Base-by-base conservation (phyloP, 108 stramenopile genomes). In the Pseudonitzschia delicatissima region DNA sequence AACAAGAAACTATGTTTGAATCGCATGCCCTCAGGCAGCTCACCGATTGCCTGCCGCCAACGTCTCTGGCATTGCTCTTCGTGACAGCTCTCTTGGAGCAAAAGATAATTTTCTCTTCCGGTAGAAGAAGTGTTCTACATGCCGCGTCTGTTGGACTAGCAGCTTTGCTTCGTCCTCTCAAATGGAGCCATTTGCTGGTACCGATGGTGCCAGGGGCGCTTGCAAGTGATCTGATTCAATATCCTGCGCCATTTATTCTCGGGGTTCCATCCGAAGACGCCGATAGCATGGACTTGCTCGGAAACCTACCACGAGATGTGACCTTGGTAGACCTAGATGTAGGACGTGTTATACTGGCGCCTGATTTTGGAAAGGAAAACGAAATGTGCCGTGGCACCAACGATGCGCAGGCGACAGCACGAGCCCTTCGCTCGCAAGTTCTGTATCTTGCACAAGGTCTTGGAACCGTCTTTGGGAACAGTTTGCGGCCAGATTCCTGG, bases 311-410 rank as follows among this genome's bases (percentile, higher is more conserved):
- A 27, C 49, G 71, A 25, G 92, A 93, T 73, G 84, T 93, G 2
- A 90, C 89, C 6, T 49, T 93, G 71, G 88, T 93, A n/a, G 89
- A 93, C 64, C 68, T 93, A 72, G 92, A 93, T 62, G 86, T 89
- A n/a, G 92, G 92, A 0, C 69, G 89, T 42, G 92, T 93, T 1
- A 93, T 93, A 42, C 65, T 93, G 64, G 88, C 92, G 35, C 76
- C 87, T 44, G 62, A 65, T 13, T 83, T 88, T 60, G 79, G 79
- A 0, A 45, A 73, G 45, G 80, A 81, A 64, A 74, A 77, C 59
- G 82, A 76, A n/a, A 64, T 79, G 60, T 68, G 71, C 25, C 57
- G 69, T 11, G 62, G 57, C 20, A 76, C 77, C 26, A 26, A 42
- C 26, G 76, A 80, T 45, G 48, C 60, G 17, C 52, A 50, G 35